Evolutionary conservation across 78 protist genomes (phyloP).

Genomic region (Isochrysis galbana): DNA sequence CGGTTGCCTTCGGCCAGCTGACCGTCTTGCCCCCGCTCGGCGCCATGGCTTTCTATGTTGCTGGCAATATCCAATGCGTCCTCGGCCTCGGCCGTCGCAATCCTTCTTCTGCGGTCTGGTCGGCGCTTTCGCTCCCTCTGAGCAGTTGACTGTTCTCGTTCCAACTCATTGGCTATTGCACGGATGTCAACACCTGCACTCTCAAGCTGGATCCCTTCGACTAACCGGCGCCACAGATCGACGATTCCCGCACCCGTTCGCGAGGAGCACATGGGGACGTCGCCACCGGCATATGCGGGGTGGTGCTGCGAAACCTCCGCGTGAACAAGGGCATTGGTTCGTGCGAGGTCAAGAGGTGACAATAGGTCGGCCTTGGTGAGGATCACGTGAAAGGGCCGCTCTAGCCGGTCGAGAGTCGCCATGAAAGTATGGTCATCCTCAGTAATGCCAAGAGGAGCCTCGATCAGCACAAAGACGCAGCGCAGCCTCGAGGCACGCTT

Average conservation of each 20-base stretch:
- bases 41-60: too few species aligned
- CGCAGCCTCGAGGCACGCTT: not conserved
- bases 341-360: not conserved
- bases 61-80: too few species aligned
- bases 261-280: not conserved
- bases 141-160: too few species aligned
- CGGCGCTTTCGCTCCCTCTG: too few species aligned
- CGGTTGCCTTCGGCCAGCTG: too few species aligned
- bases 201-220: too few species aligned
- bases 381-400: not conserved
- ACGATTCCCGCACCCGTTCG: not conserved
- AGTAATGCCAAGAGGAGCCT: not conserved
- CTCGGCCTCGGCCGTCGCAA: too few species aligned
- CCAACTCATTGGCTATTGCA: too few species aligned
- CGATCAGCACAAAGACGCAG: not conserved
- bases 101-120: too few species aligned
- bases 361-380: not conserved
- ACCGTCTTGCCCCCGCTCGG: too few species aligned
- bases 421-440: not conserved
- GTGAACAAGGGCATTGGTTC: not conserved
- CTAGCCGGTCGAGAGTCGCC: not conserved
- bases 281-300: not conserved
- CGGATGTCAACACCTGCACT: too few species aligned
- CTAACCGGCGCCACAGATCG: not conserved
- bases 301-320: not conserved